Percentiles rank a stretch among this genome's conserved stretches.
phyloP scores from a whole-genome alignment of 164 flowering plant species.

The Aristolochia contorta region DNA sequence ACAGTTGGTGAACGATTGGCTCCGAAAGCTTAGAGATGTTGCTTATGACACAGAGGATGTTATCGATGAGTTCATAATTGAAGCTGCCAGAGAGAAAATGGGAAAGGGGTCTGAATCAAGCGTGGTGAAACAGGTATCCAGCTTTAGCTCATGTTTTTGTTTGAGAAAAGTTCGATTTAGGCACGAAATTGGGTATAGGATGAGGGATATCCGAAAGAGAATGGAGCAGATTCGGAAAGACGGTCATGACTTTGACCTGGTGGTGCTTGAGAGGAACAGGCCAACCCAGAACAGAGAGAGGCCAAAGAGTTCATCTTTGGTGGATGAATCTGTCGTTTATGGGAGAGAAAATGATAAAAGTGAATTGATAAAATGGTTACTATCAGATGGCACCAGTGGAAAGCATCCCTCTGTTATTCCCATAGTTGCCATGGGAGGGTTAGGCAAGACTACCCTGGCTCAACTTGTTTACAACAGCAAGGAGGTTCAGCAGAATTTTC shows the following conservation, averaged over 20 bases:
- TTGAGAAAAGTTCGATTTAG: background rate
- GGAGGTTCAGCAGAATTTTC: background rate
- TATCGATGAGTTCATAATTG: slow-evolving; percentile 1
- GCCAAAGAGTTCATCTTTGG: background rate
- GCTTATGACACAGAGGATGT: slow-evolving; percentile 5
- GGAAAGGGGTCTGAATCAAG: too few species aligned
- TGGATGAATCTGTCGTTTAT: slow-evolving; percentile 1
- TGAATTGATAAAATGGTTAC: background rate
- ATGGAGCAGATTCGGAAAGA: slow-evolving; percentile 5
- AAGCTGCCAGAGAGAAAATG: background rate
- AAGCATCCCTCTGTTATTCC: background rate
- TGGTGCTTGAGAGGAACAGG: background rate
- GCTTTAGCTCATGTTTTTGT: background rate
- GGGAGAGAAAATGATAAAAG: slow-evolving; percentile 5
- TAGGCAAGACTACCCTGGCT: slow-evolving; percentile 15
- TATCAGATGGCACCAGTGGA: background rate
- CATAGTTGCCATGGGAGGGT: slow-evolving; percentile 9
- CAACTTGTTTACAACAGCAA: slow-evolving; percentile 4
- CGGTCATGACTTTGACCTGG: background rate
- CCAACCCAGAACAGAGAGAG: background rate
- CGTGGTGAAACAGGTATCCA: too few species aligned
- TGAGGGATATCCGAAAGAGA: slow-evolving; percentile 1
- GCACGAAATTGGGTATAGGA: background rate
- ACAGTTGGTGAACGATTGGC: slow-evolving; percentile 1
- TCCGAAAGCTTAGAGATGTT: slow-evolving; percentile 5